Percentiles rank a stretch among this genome's conserved stretches.
These are phyloP conservation scores for Colletotrichum sp. DNA, from an alignment of 2,329 filamentous ascomycete species.

Conservation along the genomic window DNA sequence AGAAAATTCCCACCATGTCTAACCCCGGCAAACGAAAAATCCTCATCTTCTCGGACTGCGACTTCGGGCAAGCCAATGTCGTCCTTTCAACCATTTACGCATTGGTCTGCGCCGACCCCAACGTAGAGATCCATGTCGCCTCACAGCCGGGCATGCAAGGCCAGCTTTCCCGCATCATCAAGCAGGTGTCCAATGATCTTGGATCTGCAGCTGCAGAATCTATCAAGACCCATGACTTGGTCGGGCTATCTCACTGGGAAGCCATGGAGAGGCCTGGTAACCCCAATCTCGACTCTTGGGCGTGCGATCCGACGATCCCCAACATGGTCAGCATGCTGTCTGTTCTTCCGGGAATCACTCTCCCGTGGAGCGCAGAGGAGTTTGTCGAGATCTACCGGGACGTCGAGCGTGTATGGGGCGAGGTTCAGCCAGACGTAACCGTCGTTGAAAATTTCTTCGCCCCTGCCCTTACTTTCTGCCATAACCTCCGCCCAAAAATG, in stretches of 20 bases:
- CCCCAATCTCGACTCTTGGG: neutral
- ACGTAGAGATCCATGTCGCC: neutral
- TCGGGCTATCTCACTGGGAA: neutral
- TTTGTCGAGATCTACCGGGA: neutral
- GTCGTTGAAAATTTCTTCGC: neutral
- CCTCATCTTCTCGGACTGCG: slow-evolving; percentile 49
- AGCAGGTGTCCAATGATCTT: neutral
- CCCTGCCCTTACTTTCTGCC: neutral
- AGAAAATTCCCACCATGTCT: neutral
- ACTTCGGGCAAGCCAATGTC: slow-evolving; percentile 53
- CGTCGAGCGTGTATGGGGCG: neutral
- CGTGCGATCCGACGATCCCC: neutral
- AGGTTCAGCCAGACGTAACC: neutral
- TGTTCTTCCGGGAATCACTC: neutral
- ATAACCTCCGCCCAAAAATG: neutral
- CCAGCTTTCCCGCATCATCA: neutral
- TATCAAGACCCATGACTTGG: neutral
- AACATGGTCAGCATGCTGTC: neutral
- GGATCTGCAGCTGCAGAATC: neutral
- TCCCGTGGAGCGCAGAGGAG: neutral
- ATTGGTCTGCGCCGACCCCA: slow-evolving; percentile 24
- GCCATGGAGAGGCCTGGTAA: neutral
- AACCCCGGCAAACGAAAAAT: slow-evolving; percentile 26
- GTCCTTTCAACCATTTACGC: slow-evolving; percentile 47
- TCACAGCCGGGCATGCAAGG: neutral